Evolutionary conservation across 148 eudicot species (phyloP).

Genomic region (Fallopia convolvulus): DNA sequence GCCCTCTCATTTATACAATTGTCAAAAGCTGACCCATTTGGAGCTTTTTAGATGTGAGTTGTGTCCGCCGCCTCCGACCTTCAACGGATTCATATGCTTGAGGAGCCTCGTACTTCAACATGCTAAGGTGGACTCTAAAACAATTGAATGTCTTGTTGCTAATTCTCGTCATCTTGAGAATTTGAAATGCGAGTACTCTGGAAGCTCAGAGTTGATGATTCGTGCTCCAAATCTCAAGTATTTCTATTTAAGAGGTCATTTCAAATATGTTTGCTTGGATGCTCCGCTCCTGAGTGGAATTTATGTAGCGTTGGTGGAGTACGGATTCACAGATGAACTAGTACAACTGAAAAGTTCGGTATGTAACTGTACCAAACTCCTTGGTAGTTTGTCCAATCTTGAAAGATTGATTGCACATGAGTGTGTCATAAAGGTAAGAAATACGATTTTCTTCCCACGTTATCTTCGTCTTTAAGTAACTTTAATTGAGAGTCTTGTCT

Average conservation of each 20-base stretch:
- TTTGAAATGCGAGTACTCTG: slow-evolving; percentile 48
- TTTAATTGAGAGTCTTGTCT: background rate
- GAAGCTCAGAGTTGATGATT: slow-evolving; percentile 31
- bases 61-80: slow-evolving; percentile 38
- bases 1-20: too few species aligned
- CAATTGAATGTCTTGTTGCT: slow-evolving; percentile 43
- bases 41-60: slow-evolving; percentile 64
- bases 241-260: background rate
- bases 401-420: too few species aligned
- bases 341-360: background rate
- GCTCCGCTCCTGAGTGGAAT: too few species aligned
- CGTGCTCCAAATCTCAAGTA: too few species aligned
- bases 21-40: slow-evolving; percentile 39
- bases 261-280: too few species aligned
- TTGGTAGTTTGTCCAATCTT: too few species aligned
- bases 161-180: slow-evolving; percentile 57
- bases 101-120: slow-evolving; percentile 46
- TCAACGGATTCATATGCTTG: slow-evolving; percentile 44
- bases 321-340: too few species aligned
- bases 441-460: too few species aligned
- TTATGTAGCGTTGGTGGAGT: too few species aligned
- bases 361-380: too few species aligned
- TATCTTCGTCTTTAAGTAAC: too few species aligned
- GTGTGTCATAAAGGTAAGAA: too few species aligned
- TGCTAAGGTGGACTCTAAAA: slow-evolving; percentile 41